phyloP scores from a whole-genome alignment of 1,284 basidiomycete genomes.

The Phylloporus sp. region DNA sequence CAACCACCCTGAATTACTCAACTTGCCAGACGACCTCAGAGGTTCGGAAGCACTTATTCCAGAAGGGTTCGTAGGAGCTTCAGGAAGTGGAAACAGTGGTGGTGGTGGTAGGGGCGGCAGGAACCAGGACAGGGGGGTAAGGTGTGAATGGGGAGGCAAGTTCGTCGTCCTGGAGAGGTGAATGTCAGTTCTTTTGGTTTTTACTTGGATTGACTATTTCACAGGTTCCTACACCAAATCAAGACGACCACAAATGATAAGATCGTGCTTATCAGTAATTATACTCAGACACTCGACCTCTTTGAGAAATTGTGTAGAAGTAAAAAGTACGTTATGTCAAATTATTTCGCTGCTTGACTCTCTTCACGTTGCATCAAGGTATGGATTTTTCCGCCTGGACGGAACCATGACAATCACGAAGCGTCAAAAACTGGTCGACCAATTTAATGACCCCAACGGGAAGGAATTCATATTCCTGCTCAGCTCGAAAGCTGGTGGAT shows the following conservation, averaged over 20 bases:
- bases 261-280: slow-evolving; percentile 98
- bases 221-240: slow-evolving; percentile 87
- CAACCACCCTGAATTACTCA: slow-evolving; percentile 95
- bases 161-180: slow-evolving; percentile 94
- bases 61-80: slow-evolving; percentile 76
- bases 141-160: slow-evolving; percentile 88
- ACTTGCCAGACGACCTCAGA: slow-evolving; percentile 86
- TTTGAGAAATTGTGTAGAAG: slow-evolving; percentile 87
- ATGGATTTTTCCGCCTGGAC: slow-evolving; percentile 92
- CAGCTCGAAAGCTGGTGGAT: slow-evolving; percentile 96
- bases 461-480: slow-evolving; percentile 97
- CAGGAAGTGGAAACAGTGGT: slow-evolving; percentile 37
- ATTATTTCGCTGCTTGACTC: background rate
- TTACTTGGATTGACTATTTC: slow-evolving; percentile 3
- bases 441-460: slow-evolving; percentile 95
- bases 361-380: slow-evolving; percentile 59
- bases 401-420: slow-evolving; percentile 95
- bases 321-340: slow-evolving; percentile 69
- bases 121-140: slow-evolving; percentile 59
- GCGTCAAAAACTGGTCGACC: slow-evolving; percentile 96
- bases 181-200: slow-evolving; percentile 20
- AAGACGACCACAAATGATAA: slow-evolving; percentile 89
- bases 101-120: slow-evolving; percentile 49
- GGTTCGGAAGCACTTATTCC: slow-evolving; percentile 89
- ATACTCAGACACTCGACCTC: slow-evolving; percentile 95